phyloP scores from a whole-genome alignment of 2,329 filamentous ascomycete species.

The Colletotrichum sp. region DNA sequence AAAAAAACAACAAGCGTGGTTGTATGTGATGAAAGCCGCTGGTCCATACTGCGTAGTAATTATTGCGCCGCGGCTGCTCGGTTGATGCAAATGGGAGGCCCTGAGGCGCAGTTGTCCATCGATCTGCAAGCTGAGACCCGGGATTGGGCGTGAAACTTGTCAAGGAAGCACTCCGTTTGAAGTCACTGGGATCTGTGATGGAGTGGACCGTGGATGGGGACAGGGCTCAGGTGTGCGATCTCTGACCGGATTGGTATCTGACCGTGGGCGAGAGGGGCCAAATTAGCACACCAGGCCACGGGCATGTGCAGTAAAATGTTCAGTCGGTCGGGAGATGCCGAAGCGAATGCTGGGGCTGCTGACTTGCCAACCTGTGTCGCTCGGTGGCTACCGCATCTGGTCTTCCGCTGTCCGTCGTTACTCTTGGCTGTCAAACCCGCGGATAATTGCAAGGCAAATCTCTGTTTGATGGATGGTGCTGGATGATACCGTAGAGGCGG shows the following conservation, averaged over 20 bases:
- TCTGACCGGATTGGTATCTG: constrained; percentile 36
- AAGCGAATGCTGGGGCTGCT: constrained; percentile 10
- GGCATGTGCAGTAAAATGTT: constrained; percentile 20
- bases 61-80: neutral
- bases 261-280: constrained; percentile 24
- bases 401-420: neutral
- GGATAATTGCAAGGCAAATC: neutral
- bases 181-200: constrained; percentile 18
- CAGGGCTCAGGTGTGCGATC: constrained; percentile 27
- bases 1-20: neutral
- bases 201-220: constrained; percentile 17
- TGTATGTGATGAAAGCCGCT: neutral
- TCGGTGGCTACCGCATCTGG: neutral
- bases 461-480: neutral
- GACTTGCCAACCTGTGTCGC: neutral
- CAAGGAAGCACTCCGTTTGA: constrained; percentile 28
- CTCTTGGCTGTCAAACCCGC: neutral
- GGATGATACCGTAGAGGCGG: neutral
- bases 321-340: constrained; percentile 19
- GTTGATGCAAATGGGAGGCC: constrained; percentile 17
- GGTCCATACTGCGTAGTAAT: neutral
- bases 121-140: constrained; percentile 49
- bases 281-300: constrained; percentile 6
- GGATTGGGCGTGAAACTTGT: constrained; percentile 44
- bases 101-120: constrained; percentile 34